phyloP scores from a whole-genome alignment of 148 eudicot species.

The Amaranthus palmeri region DNA sequence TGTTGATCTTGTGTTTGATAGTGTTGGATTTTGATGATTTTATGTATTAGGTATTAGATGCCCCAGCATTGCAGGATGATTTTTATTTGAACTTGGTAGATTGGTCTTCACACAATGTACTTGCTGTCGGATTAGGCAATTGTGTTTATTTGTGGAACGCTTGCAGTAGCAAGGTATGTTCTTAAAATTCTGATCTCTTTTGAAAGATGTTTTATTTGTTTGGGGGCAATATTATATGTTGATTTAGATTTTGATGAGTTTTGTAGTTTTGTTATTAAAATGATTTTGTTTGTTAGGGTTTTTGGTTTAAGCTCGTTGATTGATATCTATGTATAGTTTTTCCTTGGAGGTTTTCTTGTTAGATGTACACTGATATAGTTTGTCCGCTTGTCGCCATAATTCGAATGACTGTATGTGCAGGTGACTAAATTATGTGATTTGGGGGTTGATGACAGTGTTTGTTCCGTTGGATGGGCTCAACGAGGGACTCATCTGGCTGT shows the following conservation, averaged over 20 bases:
- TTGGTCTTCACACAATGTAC: conserved; percentile 81
- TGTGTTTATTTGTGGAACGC: conserved; percentile 96
- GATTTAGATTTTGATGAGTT: neutral
- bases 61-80: conserved; percentile 95
- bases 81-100: conserved; percentile 89
- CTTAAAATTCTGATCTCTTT: neutral
- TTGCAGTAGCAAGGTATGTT: conserved; percentile 79
- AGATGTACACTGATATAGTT: neutral
- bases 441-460: conserved; percentile 78
- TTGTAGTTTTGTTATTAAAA: neutral
- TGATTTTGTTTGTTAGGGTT: neutral
- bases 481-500: conserved; percentile 83
- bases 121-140: conserved; percentile 83
- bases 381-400: neutral
- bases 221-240: neutral
- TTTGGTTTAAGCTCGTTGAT: neutral
- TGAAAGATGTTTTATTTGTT: neutral
- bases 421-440: conserved; percentile 83
- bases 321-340: neutral
- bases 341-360: neutral
- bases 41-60: conserved; percentile 72
- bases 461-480: conserved; percentile 94
- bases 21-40: neutral
- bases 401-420: conserved; percentile 32
- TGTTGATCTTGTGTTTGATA: neutral